A percentile compares a stretch with the other conserved stretches of the same genome.
These are phyloP conservation scores for Pythium periplocum DNA, from an alignment of 352 stramenopile genomes.

Conservation along the genomic window DNA sequence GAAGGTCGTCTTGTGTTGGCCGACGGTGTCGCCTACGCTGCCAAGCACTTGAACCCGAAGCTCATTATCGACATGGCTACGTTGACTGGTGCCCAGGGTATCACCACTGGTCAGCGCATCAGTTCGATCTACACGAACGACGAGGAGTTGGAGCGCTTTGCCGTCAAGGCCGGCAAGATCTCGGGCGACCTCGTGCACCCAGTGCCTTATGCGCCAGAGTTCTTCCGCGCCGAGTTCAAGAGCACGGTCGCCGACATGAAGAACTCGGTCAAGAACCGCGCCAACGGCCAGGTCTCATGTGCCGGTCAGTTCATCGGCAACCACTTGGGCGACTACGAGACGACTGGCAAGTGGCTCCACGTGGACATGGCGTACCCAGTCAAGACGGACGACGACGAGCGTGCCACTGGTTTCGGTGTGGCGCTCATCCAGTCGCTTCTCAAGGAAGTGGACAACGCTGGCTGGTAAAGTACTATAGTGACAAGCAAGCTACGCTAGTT, in stretches of 20 bases:
- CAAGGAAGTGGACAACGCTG: slow-evolving; percentile 43
- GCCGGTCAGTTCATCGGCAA: slow-evolving; percentile 95
- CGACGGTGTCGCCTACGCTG: slow-evolving; percentile 92
- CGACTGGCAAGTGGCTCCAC: slow-evolving; percentile 89
- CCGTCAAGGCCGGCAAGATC: slow-evolving; percentile 72
- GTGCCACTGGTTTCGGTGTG: slow-evolving; percentile 92
- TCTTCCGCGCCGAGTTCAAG: slow-evolving; percentile 91
- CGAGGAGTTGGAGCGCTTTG: slow-evolving; percentile 79
- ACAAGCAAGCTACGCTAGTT: background rate
- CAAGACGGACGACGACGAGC: slow-evolving; percentile 61
- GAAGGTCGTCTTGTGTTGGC: slow-evolving; percentile 93
- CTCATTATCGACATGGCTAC: slow-evolving; percentile 96
- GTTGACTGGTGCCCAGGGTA: slow-evolving; percentile 92
- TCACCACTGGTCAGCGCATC: slow-evolving; percentile 90
- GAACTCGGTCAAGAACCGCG: slow-evolving; percentile 93
- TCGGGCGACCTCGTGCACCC: slow-evolving; percentile 91
- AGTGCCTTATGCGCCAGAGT: slow-evolving; percentile 92
- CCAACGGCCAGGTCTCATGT: slow-evolving; percentile 90
- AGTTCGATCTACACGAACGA: slow-evolving; percentile 91
- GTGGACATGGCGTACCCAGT: slow-evolving; percentile 94
- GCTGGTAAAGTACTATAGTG: slow-evolving; percentile 24
- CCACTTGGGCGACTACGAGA: slow-evolving; percentile 86
- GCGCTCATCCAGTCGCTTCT: slow-evolving; percentile 80
- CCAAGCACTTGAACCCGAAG: slow-evolving; percentile 86
- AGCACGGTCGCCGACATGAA: slow-evolving; percentile 95